A percentile compares a stretch with the other conserved stretches of the same genome.
These are phyloP conservation scores for Jatropha curcas DNA, from an alignment of 345 rosid species.

Conservation along the genomic window DNA sequence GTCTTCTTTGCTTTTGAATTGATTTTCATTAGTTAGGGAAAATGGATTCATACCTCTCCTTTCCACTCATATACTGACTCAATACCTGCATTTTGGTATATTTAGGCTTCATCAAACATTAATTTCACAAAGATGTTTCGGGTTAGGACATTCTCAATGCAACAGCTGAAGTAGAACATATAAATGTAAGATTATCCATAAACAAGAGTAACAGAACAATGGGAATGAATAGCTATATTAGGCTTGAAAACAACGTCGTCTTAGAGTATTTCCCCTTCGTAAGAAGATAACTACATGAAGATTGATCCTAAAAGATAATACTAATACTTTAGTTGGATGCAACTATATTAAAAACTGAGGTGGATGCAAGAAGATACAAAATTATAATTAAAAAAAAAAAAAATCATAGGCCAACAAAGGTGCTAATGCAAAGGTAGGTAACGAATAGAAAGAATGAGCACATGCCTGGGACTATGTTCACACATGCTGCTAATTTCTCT, in stretches of 20 bases:
- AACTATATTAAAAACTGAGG: too few relatives aligned
- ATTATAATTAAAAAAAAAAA: not conserved
- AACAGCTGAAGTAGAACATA: not conserved
- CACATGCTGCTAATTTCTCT: slow-evolving; percentile 92
- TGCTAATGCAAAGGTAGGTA: not conserved
- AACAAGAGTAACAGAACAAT: not conserved
- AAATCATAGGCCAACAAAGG: not conserved
- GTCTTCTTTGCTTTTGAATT: not conserved
- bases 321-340: not conserved
- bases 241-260: not conserved
- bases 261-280: not conserved
- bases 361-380: not conserved
- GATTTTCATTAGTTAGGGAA: not conserved
- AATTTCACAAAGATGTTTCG: not conserved
- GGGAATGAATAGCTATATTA: not conserved
- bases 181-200: not conserved
- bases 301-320: not conserved
- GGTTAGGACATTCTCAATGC: not conserved
- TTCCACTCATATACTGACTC: slow-evolving; percentile 91
- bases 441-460: not conserved
- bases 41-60: slow-evolving; percentile 63
- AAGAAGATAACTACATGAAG: not conserved
- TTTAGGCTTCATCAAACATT: slow-evolving; percentile 2
- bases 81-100: slow-evolving; percentile 54
- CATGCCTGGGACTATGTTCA: slow-evolving; percentile 80